These are phyloP conservation scores for Kalmanozyma brasiliensis DNA, from an alignment of 1,284 basidiomycete species.

Conservation along the genomic window DNA sequence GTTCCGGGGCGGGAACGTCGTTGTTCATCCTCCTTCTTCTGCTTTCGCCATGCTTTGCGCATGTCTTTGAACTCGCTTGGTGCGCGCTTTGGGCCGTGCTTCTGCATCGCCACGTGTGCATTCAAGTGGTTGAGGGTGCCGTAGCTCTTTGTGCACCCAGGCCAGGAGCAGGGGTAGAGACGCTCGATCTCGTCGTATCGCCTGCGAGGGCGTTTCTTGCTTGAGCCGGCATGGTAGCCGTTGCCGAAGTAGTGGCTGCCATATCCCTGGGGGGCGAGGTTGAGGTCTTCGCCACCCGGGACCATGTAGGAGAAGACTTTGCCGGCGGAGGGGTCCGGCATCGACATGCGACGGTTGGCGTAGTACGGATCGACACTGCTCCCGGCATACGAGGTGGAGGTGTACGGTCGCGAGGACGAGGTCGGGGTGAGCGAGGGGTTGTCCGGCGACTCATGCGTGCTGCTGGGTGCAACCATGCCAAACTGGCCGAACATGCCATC, in stretches of 20 bases:
- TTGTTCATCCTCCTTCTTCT: conserved; percentile 79
- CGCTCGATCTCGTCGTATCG: conserved; percentile 76
- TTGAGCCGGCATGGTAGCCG: conserved; percentile 24
- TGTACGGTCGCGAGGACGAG: conserved; percentile 28
- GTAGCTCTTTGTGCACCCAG: conserved; percentile 83
- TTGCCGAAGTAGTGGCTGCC: conserved; percentile 38
- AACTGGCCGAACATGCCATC: conserved; percentile 61
- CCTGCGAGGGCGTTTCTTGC: conserved; percentile 59
- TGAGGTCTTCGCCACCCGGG: conserved; percentile 27
- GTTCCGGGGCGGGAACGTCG: no score
- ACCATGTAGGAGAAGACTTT: conserved; percentile 60
- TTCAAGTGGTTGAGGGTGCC: conserved; percentile 91
- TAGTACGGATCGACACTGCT: conserved; percentile 25
- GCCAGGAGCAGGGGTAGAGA: conserved; percentile 84
- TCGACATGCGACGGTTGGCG: conserved; percentile 39
- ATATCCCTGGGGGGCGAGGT: conserved; percentile 20
- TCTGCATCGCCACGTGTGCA: conserved; percentile 91
- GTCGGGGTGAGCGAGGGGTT: conserved; percentile 12
- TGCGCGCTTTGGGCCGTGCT: conserved; percentile 83
- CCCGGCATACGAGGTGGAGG: conserved; percentile 20
- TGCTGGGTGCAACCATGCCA: conserved; percentile 11
- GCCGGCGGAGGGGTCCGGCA: conserved; percentile 27
- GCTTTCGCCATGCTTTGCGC: conserved; percentile 91
- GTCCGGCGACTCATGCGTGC: conserved; percentile 15
- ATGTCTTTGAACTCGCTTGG: conserved; percentile 96